Base-by-base conservation (phyloP, 805 yeast species). In the Saitoella complicata region DNA sequence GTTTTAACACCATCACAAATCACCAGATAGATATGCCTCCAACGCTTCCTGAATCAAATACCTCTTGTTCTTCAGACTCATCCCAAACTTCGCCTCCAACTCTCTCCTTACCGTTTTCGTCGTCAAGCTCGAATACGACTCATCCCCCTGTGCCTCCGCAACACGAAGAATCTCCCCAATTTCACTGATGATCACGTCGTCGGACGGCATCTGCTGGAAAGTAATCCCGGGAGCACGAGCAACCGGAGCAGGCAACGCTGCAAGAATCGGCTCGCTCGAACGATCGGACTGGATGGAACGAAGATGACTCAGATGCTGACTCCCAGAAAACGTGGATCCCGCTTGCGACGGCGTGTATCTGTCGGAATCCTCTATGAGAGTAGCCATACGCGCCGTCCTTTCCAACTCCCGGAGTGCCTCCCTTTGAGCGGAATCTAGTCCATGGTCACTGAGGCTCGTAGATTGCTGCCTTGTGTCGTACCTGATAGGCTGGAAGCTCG, bases 91-190 rank as follows among this genome's bases (percentile, higher is more conserved):
- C 39, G 51, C 49, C 49, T 65, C 68, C 33, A 65, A 55, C 44
- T 61, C 60, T 31, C 50, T 42, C 7, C 69, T 49, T 21, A 65
- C 54, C 10, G 55, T 51, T 48, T 64, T 58, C 56, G 64, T 65
- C 6, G 69, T 66, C 41, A 66, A 53, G 36, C 52, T 50, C 55
- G 62, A 57, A 31, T 65, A 53, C 44, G 21, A 21, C 4, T 21
- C 21, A 21, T 21, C 21, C 4, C 21, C 21, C 21, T 21, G 21
- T 4, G 21, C 21, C 21, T 65, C 69, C 6, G 67, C 61, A 5
- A 60, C 56, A 8, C 59, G 53, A 29, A 65, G 49, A 37, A 65
- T 61, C 37, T 60, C 63, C 6, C 66, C 49, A 37, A 65, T 55
- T 21, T 60, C 66, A 5, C 51, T 55, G 2, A 67, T 58, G 36